Evolutionary conservation across 768 basidiomycete genomes (phyloP), one percentile per base, ranked within the genome.

Genomic region (Kwoniella dejecticola): DNA sequence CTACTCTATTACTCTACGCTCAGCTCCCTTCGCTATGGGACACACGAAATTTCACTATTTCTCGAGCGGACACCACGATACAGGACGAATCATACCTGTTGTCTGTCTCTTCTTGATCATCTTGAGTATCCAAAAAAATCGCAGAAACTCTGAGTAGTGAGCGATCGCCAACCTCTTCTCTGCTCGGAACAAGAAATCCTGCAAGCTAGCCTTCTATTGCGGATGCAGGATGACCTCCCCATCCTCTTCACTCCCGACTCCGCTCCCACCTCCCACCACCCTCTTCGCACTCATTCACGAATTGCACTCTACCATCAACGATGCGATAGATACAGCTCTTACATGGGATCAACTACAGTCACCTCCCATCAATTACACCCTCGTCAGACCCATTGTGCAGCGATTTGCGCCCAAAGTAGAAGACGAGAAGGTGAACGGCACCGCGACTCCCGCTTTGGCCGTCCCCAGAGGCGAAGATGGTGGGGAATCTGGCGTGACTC

Each of bases 291-390:
- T 78, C 24, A 78, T 76, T 38, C 77, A 78, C 54, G 67, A 68
- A 7, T 45, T 78, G 1, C 69, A 75, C 52, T 50, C 59, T 7
- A 71, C 71, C 13, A 59, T 72, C 64, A 71, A 57, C 15, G 52
- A 47, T 13, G 58, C 66, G 11, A 67, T 70, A 54, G 77, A 78
- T 47, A 76, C 72, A 11, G 67, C 73, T 27, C 56, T 78, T 17
- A 60, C 75, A 33, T 78, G 77, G 77, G 77, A 78, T 21, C 71
- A 74, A 40, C 72, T 78, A 19, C 74, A 70, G 48, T 69, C 77
- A 6, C 75, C 77, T 4, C 72, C 76, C 24, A 57, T 77, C 40
- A 76, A 78, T 42, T 77, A 78, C 46, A 72, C 75, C 2, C 63
- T 74, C 11, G 70, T 78, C 31, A 46, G 77, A 41, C 77, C 77